A percentile compares a stretch with the other conserved stretches of the same genome.
Conservation (phyloP, 106 monocot species). For the Narthecium ossifragum region DNA sequence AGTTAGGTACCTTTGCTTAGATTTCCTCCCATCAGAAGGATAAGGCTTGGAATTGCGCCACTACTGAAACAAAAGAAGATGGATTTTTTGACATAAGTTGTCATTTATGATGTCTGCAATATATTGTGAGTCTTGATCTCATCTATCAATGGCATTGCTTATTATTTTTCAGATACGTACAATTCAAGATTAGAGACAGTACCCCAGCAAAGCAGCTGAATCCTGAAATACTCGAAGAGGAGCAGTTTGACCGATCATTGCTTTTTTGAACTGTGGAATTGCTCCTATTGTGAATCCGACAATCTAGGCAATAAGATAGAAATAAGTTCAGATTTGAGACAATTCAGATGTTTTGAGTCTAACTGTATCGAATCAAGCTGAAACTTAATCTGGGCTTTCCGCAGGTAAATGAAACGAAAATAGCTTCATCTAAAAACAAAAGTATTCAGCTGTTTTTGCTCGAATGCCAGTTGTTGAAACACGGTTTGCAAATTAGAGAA, state of each 20-base stretch:
- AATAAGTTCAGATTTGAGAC: neutral
- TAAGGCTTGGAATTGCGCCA: slow-evolving; percentile 33
- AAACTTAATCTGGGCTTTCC: neutral
- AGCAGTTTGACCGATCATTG: slow-evolving; percentile 56
- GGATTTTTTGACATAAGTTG: neutral
- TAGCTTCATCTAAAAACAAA: neutral
- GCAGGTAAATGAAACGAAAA: neutral
- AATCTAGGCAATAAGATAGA: slow-evolving; percentile 31
- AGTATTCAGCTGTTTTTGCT: too few species aligned
- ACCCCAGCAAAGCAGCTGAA: slow-evolving; percentile 50
- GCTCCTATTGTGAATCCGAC: slow-evolving; percentile 62
- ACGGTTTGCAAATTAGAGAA: neutral
- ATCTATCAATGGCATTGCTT: neutral
- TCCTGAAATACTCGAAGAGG: slow-evolving; percentile 67
- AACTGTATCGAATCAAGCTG: neutral
- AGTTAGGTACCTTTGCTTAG: slow-evolving; percentile 29
- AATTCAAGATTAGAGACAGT: slow-evolving; percentile 1
- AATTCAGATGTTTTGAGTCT: neutral
- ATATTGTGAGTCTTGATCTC: neutral
- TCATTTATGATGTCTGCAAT: neutral
- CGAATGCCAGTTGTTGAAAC: neutral
- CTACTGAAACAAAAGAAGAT: slow-evolving; percentile 11
- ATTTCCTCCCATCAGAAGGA: slow-evolving; percentile 39
- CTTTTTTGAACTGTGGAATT: slow-evolving; percentile 37
- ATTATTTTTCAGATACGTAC: neutral